Evolutionary conservation across 306 rosid species (phyloP), one percentile per base, ranked within the genome.

Genomic region (Elaeagnus macrophylla): DNA sequence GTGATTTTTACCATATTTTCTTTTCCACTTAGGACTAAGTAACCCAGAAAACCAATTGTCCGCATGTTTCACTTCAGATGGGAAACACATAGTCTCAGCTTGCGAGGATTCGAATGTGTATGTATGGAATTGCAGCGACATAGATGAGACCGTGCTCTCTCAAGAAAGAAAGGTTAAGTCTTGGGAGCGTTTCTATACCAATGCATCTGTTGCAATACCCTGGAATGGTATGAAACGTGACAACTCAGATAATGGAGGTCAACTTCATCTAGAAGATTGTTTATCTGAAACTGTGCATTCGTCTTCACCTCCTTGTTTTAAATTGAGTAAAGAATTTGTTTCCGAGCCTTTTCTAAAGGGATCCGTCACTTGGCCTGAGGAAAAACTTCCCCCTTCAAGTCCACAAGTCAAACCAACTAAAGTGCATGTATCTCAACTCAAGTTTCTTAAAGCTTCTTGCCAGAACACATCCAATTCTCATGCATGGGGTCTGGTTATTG

Each of bases 281-380:
- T 54, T 73, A 13, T 61, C 79, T 6, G 85, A 75, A 56, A 52
- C 39, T 47, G 56, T 62, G 10, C 72, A 70, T 46, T 68, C 64
- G 35, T 56, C 71, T 56, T 69, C 85, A 37, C 80, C 88, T 13
- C 72, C 86, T 7, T 64, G 78, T 13, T 87, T 87, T 67, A 78
- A 83, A 62, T 53, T 84, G 39, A 75, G 78, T 67, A 87, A 77
- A 37, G 95, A 93, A 57, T 79, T 73, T 60, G 66, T 74, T 74
- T 68, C 81, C 40, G 94, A 81, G 75, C 70, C 95, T 52, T 76
- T 81, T 48, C 82, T 95, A 0, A 87, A 83, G 78, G 99, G 94
- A 39, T 87, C 96, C 3, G 99, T 95, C 20, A 93, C 99, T 16
- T 93, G 99, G 96, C 99, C 99, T 0, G 99, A 93, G 77, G 99